Evolutionary conservation across 768 basidiomycete species (phyloP).

Genomic region (Pholiota microspora): DNA sequence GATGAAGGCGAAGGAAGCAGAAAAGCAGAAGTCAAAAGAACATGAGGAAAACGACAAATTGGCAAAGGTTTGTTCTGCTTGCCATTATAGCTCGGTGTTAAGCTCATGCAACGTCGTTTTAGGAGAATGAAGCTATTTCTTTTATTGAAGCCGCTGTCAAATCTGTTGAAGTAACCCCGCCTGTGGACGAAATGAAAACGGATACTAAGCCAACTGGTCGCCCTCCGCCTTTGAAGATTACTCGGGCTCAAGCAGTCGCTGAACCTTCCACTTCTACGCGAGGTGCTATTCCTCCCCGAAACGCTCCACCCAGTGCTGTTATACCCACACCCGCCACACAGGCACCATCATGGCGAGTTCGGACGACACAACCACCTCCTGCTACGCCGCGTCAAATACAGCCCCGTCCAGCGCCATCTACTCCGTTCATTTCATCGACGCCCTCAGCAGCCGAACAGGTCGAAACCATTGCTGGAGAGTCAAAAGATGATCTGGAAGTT

Average conservation of each 20-base stretch:
- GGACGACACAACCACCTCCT: constrained; percentile 34
- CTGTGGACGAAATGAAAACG: constrained; percentile 3
- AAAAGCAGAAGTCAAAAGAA: constrained; percentile 28
- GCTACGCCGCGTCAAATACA: constrained; percentile 30
- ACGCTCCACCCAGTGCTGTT: constrained; percentile 15
- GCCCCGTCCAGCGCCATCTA: constrained; percentile 19
- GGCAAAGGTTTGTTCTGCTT: constrained; percentile 7
- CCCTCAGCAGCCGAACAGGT: constrained; percentile 40
- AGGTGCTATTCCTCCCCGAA: constrained; percentile 9
- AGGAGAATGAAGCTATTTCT: constrained; percentile 38
- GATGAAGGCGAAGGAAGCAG: constrained; percentile 45
- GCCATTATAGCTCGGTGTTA: background rate
- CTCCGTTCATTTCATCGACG: constrained; percentile 31
- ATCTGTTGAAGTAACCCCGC: constrained; percentile 10
- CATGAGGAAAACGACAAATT: constrained; percentile 13
- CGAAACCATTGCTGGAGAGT: constrained; percentile 41
- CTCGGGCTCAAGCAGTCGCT: constrained; percentile 18
- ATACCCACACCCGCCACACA: constrained; percentile 28
- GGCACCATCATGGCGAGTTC: constrained; percentile 68
- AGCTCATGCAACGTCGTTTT: constrained; percentile 1
- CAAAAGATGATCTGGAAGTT: constrained; percentile 69
- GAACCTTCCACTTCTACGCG: constrained; percentile 25
- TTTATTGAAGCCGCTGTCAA: constrained; percentile 48
- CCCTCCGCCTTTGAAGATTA: constrained; percentile 31
- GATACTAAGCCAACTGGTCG: constrained; percentile 3